These are phyloP conservation scores for Mortierella sp. DNA, from an alignment of 371 early-diverging fungal species.

Conservation along the genomic window DNA sequence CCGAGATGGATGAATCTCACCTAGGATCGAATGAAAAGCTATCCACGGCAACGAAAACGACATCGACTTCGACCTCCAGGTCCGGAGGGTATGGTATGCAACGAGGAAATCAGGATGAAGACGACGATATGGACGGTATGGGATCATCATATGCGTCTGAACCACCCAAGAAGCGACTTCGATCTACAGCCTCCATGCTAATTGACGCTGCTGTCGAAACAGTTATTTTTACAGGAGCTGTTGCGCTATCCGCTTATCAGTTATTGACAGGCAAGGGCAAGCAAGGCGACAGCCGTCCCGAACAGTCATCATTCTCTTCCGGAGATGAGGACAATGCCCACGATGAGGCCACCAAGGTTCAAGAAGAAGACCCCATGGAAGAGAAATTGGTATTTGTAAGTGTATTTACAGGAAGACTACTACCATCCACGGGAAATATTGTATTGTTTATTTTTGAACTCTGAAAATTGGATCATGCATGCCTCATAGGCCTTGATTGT, in stretches of 20 bases:
- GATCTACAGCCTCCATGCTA: slow-evolving; percentile 44
- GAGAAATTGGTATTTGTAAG: slow-evolving; percentile 37
- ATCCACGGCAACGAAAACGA: background rate
- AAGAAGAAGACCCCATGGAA: slow-evolving; percentile 45
- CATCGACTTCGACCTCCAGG: slow-evolving; percentile 20
- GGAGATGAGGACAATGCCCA: slow-evolving; percentile 9
- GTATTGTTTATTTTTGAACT: background rate
- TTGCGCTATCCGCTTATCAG: slow-evolving; percentile 54
- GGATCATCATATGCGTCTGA: slow-evolving; percentile 23
- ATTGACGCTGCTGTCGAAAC: slow-evolving; percentile 51
- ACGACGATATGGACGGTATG: slow-evolving; percentile 17
- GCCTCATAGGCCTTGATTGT: background rate
- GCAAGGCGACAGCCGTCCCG: slow-evolving; percentile 7
- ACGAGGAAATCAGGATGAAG: slow-evolving; percentile 21
- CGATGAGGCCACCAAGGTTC: slow-evolving; percentile 5
- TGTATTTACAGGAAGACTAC: background rate
- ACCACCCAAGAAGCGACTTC: slow-evolving; percentile 44
- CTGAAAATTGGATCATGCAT: background rate
- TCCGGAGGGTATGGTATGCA: slow-evolving; percentile 30
- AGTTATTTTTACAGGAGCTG: slow-evolving; percentile 55
- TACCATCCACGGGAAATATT: background rate
- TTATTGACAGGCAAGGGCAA: slow-evolving; percentile 40
- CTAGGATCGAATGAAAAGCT: slow-evolving; percentile 11
- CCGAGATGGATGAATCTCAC: slow-evolving; percentile 33
- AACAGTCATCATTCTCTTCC: slow-evolving; percentile 13